Conservation (phyloP, 2,329 filamentous ascomycete genomes). For the Dactylellina drechsleri region DNA sequence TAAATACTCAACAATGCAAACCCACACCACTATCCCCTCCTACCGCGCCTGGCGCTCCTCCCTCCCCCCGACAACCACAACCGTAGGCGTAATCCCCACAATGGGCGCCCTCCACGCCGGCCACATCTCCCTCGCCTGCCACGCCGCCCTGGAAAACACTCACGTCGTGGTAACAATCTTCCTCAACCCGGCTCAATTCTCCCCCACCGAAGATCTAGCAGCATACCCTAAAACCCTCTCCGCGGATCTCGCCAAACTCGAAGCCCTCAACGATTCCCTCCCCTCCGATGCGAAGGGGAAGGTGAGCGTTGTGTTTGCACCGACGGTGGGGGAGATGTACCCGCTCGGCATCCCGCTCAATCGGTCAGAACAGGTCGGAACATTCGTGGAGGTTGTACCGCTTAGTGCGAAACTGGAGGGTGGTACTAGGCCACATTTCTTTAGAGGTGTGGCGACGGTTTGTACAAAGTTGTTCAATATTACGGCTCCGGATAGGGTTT, state of each 20-base stretch:
- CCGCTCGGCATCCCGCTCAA: slow-evolving; percentile 74
- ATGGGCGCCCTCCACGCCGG: slow-evolving; percentile 98
- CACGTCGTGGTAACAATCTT: slow-evolving; percentile 91
- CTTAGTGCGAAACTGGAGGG: slow-evolving; percentile 85
- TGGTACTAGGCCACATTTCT: slow-evolving; percentile 87
- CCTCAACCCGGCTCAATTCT: slow-evolving; percentile 97
- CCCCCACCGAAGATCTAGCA: slow-evolving; percentile 83
- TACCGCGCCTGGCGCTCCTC: slow-evolving; percentile 76
- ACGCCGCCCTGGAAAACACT: slow-evolving; percentile 83
- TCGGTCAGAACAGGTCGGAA: slow-evolving; percentile 76
- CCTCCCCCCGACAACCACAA: slow-evolving; percentile 71
- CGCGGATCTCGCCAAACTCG: slow-evolving; percentile 74
- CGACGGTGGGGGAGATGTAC: slow-evolving; percentile 85
- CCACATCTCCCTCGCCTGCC: slow-evolving; percentile 84
- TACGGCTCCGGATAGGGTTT: slow-evolving; percentile 78
- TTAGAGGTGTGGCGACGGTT: slow-evolving; percentile 93
- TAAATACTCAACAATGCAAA: slow-evolving; percentile 66
- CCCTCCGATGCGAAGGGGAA: slow-evolving; percentile 68
- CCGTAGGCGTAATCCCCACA: slow-evolving; percentile 89
- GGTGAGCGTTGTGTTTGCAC: slow-evolving; percentile 85
- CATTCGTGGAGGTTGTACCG: slow-evolving; percentile 90
- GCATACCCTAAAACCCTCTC: slow-evolving; percentile 93
- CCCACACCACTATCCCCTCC: slow-evolving; percentile 79
- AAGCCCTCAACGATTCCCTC: slow-evolving; percentile 76
- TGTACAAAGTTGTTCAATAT: slow-evolving; percentile 95